Conservation (phyloP, 306 rosid genomes). For the Spatholobus suberectus region DNA sequence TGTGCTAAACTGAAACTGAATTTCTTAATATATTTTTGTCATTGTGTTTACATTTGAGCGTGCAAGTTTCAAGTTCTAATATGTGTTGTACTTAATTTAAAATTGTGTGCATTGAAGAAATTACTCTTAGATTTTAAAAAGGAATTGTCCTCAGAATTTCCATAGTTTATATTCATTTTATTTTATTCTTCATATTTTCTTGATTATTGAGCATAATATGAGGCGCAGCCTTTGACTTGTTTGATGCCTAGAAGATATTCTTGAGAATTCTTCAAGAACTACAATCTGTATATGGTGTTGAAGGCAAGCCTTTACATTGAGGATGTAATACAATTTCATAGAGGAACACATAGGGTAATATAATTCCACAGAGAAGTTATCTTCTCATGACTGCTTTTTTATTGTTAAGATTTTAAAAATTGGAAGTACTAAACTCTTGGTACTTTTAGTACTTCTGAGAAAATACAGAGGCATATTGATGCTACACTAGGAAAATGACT, state of each 20-base stretch:
- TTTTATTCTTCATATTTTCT: background rate
- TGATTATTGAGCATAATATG: slow-evolving; percentile 2
- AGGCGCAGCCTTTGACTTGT: background rate
- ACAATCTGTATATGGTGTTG: background rate
- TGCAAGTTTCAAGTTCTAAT: slow-evolving; percentile 1
- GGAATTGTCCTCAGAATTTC: background rate
- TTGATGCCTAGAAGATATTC: slow-evolving; percentile 8
- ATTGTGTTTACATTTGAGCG: background rate
- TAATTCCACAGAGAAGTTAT: slow-evolving; percentile 1
- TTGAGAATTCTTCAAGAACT: slow-evolving; percentile 9
- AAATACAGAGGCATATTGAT: background rate
- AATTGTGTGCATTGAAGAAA: slow-evolving; percentile 4
- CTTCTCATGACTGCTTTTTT: background rate
- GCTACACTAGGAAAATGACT: background rate
- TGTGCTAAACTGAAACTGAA: slow-evolving; percentile 10
- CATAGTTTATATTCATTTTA: background rate
- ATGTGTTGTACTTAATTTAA: background rate
- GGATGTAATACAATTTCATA: slow-evolving; percentile 3
- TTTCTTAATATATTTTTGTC: background rate
- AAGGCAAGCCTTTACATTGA: background rate
- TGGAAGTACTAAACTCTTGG: background rate
- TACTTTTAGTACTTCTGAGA: background rate
- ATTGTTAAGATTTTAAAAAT: slow-evolving; percentile 13
- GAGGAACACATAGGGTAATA: background rate
- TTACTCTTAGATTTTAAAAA: background rate